Evolutionary conservation across 208 protist species (phyloP), one percentile per base, ranked within the genome.

Genomic region (Acanthamoeba sp.): DNA sequence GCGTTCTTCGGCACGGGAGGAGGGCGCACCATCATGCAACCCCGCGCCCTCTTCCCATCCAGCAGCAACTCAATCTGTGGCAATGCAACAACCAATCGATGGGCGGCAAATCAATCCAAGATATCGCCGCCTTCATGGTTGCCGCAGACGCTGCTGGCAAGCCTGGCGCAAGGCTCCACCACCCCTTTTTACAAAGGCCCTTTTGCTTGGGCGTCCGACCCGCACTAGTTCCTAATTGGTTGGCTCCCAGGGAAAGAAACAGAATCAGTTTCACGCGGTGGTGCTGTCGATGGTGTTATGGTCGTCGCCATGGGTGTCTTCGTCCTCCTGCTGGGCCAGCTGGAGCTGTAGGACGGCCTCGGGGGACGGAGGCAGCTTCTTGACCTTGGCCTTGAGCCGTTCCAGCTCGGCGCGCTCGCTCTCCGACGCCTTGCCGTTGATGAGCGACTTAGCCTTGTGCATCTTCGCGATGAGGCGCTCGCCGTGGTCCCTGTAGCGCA

Each of bases 401-500:
- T 59, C 48, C n/a, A 87, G 78, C 45, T 87, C 78, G 40, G 40
- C 78, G 20, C 29, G 78, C 45, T 87, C 78, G 40, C 18, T 36
- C 45, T 87, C 78, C 22, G 78, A 38, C 34, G 78, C 78, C 18
- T 52, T 18, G 48, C 32, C 14, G 18, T 59, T 59, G 45, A 87
- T 52, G 36, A 45, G 4, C 20, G 6, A 12, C 69, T 78, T 78
- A 36, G 34, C 78, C 38, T n/a, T 84, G 22, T 87, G 57, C 48
- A 87, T 87, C 78, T 38, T 87, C n/a, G 9, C 0, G n/a, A 87
- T 27, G 27, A 87, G 45, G 9, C 78, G 40, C 45, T 87, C 78
- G 45, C 78, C 78, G 42, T 87, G 78, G 48, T 87, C 78, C 27
- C 78, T 40, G 45, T 87, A 87, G 24, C 78, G 38, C 78, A 87